Percentiles rank a stretch among this genome's conserved stretches.
Conservation (phyloP, 306 rosid species). For the Arachis stenosperma region DNA sequence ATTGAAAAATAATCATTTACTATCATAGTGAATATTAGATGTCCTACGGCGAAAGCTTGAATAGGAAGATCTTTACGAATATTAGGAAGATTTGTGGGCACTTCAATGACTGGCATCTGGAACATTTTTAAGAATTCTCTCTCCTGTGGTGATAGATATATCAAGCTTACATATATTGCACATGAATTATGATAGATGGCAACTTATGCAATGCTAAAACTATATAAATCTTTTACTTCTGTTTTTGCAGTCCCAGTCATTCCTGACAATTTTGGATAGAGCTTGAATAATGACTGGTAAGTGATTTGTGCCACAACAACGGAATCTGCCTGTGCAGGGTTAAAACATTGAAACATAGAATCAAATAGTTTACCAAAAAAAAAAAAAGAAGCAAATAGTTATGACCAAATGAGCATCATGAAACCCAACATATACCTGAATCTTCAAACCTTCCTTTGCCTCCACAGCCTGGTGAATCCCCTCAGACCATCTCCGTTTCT, state of each 20-base stretch:
- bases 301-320: conserved; percentile 97
- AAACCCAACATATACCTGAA: conserved; percentile 66
- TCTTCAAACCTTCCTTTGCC: conserved; percentile 96
- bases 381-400: conserved; percentile 35
- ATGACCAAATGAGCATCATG: conserved; percentile 16
- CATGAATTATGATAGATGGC: conserved; percentile 29
- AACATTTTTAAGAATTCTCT: conserved; percentile 97
- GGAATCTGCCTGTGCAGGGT: conserved; percentile 83
- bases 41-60: conserved; percentile 95
- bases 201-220: conserved; percentile 40
- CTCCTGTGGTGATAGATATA: conserved; percentile 66
- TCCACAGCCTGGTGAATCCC: conserved; percentile 99
- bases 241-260: conserved; percentile 99
- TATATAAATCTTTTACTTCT: conserved; percentile 60
- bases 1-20: conserved; percentile 14
- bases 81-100: conserved; percentile 91
- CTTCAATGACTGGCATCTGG: conserved; percentile 91
- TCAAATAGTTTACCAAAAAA: conserved; percentile 25
- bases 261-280: conserved; percentile 94
- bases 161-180: conserved; percentile 33
- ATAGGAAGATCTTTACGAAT: conserved; percentile 91
- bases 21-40: conserved; percentile 27
- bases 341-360: conserved; percentile 42
- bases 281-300: conserved; percentile 96
- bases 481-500: conserved; percentile 98